A percentile compares a stretch with the other conserved stretches of the same genome.
These are phyloP conservation scores for Pisolithus microcarpus DNA, from an alignment of 768 basidiomycete species.

Conservation along the genomic window DNA sequence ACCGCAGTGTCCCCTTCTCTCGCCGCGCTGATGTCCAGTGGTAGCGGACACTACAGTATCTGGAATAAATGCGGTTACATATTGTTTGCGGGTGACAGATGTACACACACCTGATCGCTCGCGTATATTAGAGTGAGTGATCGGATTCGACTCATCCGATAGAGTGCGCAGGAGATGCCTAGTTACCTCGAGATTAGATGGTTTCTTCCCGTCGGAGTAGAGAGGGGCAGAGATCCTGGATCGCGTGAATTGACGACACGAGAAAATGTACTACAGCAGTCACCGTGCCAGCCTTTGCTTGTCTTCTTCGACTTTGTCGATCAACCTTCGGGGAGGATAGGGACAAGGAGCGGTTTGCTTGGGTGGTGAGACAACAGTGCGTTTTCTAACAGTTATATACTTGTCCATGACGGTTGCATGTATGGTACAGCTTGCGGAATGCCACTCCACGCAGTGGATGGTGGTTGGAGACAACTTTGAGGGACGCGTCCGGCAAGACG, in stretches of 20 bases:
- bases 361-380: neutral
- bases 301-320: constrained; percentile 12
- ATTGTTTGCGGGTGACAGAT: neutral
- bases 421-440: neutral
- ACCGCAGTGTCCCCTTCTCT: constrained; percentile 28
- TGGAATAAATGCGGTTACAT: constrained; percentile 15
- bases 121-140: constrained; percentile 63
- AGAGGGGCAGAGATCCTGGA: constrained; percentile 27
- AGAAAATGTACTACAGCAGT: neutral
- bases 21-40: constrained; percentile 63
- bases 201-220: constrained; percentile 23
- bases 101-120: constrained; percentile 48
- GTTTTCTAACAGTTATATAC: constrained; percentile 20
- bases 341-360: constrained; percentile 4
- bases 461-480: neutral
- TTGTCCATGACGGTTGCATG: constrained; percentile 18
- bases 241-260: neutral
- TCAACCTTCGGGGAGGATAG: constrained; percentile 3
- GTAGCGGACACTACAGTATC: constrained; percentile 56
- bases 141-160: constrained; percentile 61
- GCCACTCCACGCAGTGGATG: neutral
- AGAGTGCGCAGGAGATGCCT: constrained; percentile 57
- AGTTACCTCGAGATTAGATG: constrained; percentile 43
- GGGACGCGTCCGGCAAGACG: neutral
- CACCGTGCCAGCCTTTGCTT: constrained; percentile 14